Conservation (phyloP, 441 rosid species). For the Lepidium campestre region DNA sequence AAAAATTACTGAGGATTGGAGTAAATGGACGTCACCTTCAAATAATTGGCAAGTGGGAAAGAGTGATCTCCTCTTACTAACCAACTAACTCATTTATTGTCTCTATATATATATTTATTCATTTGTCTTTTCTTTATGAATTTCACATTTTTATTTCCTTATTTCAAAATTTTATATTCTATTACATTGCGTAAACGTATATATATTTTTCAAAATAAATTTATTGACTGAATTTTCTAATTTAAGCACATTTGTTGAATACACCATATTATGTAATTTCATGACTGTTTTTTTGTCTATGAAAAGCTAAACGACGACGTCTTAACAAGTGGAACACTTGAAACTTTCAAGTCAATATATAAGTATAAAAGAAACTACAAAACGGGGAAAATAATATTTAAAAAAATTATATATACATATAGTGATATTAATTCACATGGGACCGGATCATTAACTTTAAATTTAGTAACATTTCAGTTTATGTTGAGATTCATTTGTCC, state of each 20-base stretch:
- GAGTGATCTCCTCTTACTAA: constrained; percentile 26
- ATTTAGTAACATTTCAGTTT: constrained; percentile 13
- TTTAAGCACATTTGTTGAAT: background rate
- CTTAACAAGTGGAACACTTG: background rate
- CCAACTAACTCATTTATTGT: constrained; percentile 30
- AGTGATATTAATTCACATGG: background rate
- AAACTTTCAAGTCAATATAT: background rate
- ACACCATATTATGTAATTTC: background rate
- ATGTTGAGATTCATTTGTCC: constrained; percentile 7
- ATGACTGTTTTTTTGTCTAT: background rate
- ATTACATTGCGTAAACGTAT: background rate
- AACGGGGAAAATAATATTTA: background rate
- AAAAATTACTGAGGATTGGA: background rate
- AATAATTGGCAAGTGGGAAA: constrained; percentile 24
- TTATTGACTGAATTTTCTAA: background rate
- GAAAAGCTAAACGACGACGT: background rate
- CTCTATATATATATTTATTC: background rate
- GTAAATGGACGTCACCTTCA: constrained; percentile 22
- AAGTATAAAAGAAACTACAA: background rate
- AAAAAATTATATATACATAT: background rate
- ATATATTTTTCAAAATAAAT: background rate
- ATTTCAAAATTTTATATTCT: background rate
- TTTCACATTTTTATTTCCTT: background rate
- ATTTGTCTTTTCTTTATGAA: background rate
- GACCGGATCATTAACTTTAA: constrained; percentile 10